A percentile compares a stretch with the other conserved stretches of the same genome.
Evolutionary conservation across 2,329 filamentous ascomycete species (phyloP).

Genomic region (Corynespora cassiicola): DNA sequence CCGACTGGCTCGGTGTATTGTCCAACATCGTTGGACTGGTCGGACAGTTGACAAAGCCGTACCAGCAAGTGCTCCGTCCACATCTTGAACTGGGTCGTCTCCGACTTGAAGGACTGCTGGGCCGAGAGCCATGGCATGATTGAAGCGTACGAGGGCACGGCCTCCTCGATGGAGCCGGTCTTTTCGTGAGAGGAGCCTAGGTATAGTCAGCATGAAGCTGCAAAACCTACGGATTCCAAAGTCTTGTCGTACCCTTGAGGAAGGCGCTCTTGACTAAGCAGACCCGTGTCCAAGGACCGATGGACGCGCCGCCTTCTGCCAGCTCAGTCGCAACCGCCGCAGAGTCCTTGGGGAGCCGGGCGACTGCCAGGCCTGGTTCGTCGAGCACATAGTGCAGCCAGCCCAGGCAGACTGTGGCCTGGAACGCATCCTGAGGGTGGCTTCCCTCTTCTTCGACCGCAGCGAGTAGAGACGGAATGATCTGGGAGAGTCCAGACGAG

Average conservation of each 20-base stretch:
- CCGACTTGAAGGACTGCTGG: slow-evolving; percentile 58
- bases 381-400: slow-evolving; percentile 83
- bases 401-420: slow-evolving; percentile 81
- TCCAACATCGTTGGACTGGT: slow-evolving; percentile 57
- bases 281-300: slow-evolving; percentile 79
- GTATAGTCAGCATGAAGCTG: slow-evolving; percentile 14
- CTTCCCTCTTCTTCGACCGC: slow-evolving; percentile 49
- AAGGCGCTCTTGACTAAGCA: slow-evolving; percentile 82
- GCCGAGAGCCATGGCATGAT: slow-evolving; percentile 68
- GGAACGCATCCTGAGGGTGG: slow-evolving; percentile 66
- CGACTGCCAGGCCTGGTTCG: slow-evolving; percentile 69
- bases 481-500: slow-evolving; percentile 41
- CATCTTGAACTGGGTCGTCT: slow-evolving; percentile 66
- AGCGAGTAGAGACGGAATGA: slow-evolving; percentile 48
- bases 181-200: slow-evolving; percentile 55
- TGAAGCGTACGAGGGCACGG: slow-evolving; percentile 70
- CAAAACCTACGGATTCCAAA: not conserved
- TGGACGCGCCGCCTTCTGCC: slow-evolving; percentile 40
- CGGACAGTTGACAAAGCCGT: slow-evolving; percentile 74
- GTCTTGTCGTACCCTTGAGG: slow-evolving; percentile 68
- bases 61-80: slow-evolving; percentile 83
- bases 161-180: slow-evolving; percentile 57
- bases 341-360: slow-evolving; percentile 69
- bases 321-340: slow-evolving; percentile 37
- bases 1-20: slow-evolving; percentile 33